phyloP scores from a whole-genome alignment of 2,329 filamentous ascomycete species.

The Alternaria ethzedia region DNA sequence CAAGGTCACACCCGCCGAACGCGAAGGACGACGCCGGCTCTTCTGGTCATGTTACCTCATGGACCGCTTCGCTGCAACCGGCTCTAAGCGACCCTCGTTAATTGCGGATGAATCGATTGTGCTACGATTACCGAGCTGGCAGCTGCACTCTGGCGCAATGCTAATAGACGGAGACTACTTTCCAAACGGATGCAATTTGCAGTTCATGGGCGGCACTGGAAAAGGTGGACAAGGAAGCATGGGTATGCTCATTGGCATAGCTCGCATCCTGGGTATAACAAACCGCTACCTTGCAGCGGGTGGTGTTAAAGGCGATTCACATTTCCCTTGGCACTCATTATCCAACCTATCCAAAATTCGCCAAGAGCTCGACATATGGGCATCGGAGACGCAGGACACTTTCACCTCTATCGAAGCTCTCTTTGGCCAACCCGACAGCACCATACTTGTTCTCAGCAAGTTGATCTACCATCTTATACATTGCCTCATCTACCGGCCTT shows the following conservation, averaged over 20 bases:
- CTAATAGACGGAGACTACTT: conserved; percentile 81
- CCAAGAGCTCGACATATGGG: conserved; percentile 85
- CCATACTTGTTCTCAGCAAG: conserved; percentile 80
- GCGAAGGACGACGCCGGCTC: conserved; percentile 77
- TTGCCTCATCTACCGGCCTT: conserved; percentile 85
- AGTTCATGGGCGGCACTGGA: conserved; percentile 71
- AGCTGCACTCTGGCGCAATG: conserved; percentile 65
- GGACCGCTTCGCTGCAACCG: conserved; percentile 81
- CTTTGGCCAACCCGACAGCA: conserved; percentile 79
- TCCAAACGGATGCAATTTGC: conserved; percentile 76
- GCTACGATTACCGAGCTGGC: conserved; percentile 77
- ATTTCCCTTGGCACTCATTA: conserved; percentile 88
- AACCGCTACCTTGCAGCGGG: conserved; percentile 85
- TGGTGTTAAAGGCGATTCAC: conserved; percentile 85
- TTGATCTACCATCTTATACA: conserved; percentile 86
- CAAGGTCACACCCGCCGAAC: conserved; percentile 69
- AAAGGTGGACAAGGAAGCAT: conserved; percentile 77
- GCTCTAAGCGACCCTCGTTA: conserved; percentile 81
- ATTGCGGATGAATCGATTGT: conserved; percentile 78
- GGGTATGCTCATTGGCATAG: conserved; percentile 84
- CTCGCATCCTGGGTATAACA: conserved; percentile 79
- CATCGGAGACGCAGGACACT: conserved; percentile 77
- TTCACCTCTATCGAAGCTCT: conserved; percentile 77
- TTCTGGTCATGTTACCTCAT: conserved; percentile 91
- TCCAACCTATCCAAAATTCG: conserved; percentile 86